phyloP scores from a whole-genome alignment of 495 filamentous ascomycete species.

The Penicilliopsis zonata region DNA sequence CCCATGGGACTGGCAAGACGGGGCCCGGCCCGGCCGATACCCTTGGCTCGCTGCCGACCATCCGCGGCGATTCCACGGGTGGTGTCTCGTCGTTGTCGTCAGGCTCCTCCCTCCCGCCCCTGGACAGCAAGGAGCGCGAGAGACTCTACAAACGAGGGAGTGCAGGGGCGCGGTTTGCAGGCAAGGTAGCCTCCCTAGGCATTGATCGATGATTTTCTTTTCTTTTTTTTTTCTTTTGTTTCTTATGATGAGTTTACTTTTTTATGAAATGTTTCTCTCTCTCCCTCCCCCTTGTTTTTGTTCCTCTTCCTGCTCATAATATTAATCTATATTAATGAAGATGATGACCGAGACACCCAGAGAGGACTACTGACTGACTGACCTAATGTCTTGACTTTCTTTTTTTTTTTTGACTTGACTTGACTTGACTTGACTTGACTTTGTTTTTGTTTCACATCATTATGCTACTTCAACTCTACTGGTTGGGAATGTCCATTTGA shows the following conservation, averaged over 20 bases:
- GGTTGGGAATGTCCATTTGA: no score
- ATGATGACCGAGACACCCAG: no score
- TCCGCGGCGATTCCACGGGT: constrained; percentile 19
- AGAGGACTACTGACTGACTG: no score
- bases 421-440: background rate
- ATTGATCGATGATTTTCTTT: constrained; percentile 23
- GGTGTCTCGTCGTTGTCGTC: constrained; percentile 16
- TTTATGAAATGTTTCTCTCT: background rate
- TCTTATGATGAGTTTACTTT: background rate
- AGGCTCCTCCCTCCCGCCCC: constrained; percentile 15
- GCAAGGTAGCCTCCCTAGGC: constrained; percentile 34
- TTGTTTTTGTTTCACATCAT: no score
- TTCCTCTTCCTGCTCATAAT: background rate
- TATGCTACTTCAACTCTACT: no score
- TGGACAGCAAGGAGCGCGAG: constrained; percentile 32
- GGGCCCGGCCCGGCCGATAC: constrained; percentile 28
- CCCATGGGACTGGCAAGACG: constrained; percentile 11
- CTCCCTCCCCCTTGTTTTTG: background rate
- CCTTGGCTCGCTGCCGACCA: constrained; percentile 33
- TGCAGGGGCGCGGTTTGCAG: constrained; percentile 36
- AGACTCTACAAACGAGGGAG: constrained; percentile 40
- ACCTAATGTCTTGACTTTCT: background rate
- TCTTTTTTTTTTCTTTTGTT: background rate
- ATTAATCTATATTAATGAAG: constrained; percentile 4
- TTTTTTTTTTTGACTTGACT: background rate